Evolutionary conservation across 495 filamentous ascomycete genomes (phyloP).

Genomic region (Pyrenula massariospora): DNA sequence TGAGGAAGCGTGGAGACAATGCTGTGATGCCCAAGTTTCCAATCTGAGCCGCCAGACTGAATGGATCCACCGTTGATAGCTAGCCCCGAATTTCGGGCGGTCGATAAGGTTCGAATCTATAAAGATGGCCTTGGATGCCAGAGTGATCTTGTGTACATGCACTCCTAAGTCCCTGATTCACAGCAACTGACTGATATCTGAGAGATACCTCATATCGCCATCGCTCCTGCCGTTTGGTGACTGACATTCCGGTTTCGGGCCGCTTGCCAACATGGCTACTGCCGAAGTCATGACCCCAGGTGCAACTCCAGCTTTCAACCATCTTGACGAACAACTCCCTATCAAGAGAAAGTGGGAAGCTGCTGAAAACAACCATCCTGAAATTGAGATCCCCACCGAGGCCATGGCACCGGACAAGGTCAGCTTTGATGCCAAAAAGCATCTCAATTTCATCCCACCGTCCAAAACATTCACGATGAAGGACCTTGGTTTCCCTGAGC

Average conservation of each 20-base stretch:
- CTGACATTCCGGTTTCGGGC: background rate
- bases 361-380: background rate
- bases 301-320: background rate
- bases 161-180: too few relatives aligned
- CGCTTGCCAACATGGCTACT: background rate
- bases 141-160: background rate
- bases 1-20: background rate
- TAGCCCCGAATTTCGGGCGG: background rate
- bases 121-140: background rate
- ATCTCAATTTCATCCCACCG: slow-evolving; percentile 40
- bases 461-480: slow-evolving; percentile 45
- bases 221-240: too few relatives aligned
- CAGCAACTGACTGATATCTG: too few relatives aligned
- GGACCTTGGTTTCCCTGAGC: slow-evolving; percentile 43
- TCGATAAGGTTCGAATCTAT: background rate
- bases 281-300: background rate
- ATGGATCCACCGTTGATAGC: background rate
- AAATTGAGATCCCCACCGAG: slow-evolving; percentile 4
- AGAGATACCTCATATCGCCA: too few relatives aligned
- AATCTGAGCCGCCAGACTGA: background rate
- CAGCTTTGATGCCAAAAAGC: slow-evolving; percentile 39
- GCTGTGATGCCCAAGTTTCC: background rate
- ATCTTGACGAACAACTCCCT: background rate
- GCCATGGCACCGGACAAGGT: slow-evolving; percentile 3
- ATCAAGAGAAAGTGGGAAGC: background rate